Evolutionary conservation across 495 filamentous ascomycete genomes (phyloP).

Genomic region (Chaetomium fimeti): DNA sequence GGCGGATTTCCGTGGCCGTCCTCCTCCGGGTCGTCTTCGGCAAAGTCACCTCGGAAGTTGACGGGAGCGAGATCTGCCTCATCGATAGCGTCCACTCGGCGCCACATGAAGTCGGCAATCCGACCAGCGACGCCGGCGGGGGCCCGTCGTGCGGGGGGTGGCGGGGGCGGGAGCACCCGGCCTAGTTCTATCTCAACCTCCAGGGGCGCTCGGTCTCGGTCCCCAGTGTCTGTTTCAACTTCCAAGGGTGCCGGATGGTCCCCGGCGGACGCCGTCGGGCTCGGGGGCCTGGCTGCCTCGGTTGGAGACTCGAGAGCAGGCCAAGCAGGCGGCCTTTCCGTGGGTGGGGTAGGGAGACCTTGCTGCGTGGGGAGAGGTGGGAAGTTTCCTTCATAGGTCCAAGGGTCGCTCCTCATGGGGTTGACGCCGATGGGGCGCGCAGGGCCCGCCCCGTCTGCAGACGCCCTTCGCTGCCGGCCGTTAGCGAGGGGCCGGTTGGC

Average conservation of each 20-base stretch:
- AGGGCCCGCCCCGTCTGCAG: constrained; percentile 53
- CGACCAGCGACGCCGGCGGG: constrained; percentile 38
- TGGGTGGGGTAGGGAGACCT: neutral
- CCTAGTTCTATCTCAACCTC: too few relatives aligned
- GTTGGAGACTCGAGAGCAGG: neutral
- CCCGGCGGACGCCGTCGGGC: neutral
- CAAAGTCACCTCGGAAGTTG: constrained; percentile 36
- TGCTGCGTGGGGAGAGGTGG: constrained; percentile 4
- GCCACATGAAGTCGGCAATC: constrained; percentile 54
- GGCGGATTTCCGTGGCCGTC: constrained; percentile 22
- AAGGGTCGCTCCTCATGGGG: constrained; percentile 51
- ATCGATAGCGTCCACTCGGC: constrained; percentile 34
- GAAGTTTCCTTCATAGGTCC: constrained; percentile 42
- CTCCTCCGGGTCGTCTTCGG: constrained; percentile 41
- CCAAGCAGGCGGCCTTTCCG: neutral
- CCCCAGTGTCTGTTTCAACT: neutral
- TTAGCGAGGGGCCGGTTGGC: constrained; percentile 21
- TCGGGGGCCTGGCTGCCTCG: neutral
- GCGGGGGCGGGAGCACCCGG: neutral
- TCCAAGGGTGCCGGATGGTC: neutral
- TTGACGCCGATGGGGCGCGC: constrained; percentile 36
- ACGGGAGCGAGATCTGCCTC: constrained; percentile 36
- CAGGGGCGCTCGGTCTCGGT: neutral
- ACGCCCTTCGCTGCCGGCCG: constrained; percentile 36
- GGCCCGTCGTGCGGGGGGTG: constrained; percentile 20